Conservation (phyloP, 331 rosid species). For the Prunus yedoensis region DNA sequence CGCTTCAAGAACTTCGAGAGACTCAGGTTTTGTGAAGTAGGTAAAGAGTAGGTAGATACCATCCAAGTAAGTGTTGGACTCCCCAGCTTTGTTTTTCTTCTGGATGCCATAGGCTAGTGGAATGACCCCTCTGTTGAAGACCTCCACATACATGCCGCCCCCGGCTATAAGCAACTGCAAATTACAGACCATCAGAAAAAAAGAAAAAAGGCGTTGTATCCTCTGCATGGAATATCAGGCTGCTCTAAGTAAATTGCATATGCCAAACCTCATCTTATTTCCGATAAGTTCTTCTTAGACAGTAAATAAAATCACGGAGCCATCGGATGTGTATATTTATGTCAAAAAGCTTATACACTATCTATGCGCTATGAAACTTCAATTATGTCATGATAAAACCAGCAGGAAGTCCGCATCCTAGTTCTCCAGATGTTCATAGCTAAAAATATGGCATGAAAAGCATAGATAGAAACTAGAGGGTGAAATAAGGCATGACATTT, state of each 20-base stretch:
- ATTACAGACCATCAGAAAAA: conserved; percentile 4
- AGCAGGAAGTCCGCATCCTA: conserved; percentile 2
- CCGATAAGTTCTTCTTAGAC: not conserved
- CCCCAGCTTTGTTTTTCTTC: conserved; percentile 91
- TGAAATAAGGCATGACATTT: not conserved
- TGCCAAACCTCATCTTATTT: not conserved
- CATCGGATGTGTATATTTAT: not conserved
- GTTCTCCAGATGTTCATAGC: not conserved
- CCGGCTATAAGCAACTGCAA: conserved; percentile 94
- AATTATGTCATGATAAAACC: not conserved
- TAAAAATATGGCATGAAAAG: not conserved
- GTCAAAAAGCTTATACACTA: not conserved
- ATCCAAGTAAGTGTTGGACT: conserved; percentile 70
- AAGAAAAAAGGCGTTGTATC: not conserved
- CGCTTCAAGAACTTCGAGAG: conserved; percentile 50
- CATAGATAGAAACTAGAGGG: not conserved
- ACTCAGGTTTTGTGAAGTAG: conserved; percentile 81
- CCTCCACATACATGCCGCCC: conserved; percentile 98
- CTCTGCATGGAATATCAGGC: not conserved
- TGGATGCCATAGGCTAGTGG: conserved; percentile 72
- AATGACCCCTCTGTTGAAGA: conserved; percentile 85
- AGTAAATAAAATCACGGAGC: not conserved
- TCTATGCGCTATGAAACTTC: not conserved
- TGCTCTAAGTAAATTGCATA: not conserved
- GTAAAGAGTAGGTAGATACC: conserved; percentile 88